A percentile compares a stretch with the other conserved stretches of the same genome.
These are phyloP conservation scores for Oryza coarctata DNA, from an alignment of 176 grass and related monocot species.

Conservation along the genomic window DNA sequence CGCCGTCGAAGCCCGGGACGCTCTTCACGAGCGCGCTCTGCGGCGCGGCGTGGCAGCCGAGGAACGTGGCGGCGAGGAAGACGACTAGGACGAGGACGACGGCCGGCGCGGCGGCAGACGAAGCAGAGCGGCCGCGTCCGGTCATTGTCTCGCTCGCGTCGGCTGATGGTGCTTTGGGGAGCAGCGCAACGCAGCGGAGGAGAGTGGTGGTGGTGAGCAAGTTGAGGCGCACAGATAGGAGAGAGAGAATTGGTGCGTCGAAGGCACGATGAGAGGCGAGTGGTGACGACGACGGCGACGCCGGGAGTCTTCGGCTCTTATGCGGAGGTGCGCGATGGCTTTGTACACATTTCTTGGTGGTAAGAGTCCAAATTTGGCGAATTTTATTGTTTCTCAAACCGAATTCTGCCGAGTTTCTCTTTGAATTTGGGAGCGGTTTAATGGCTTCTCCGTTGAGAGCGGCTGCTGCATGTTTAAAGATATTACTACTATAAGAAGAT, in stretches of 20 bases:
- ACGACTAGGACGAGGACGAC: neutral
- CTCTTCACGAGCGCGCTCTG: slow-evolving; percentile 22
- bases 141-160: neutral
- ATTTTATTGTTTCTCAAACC: neutral
- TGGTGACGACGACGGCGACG: too few species aligned
- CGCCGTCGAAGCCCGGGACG: slow-evolving; percentile 38
- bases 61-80: neutral
- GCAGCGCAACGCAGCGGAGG: neutral
- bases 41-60: slow-evolving; percentile 9
- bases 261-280: neutral
- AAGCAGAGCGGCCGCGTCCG: neutral
- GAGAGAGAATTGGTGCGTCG: neutral
- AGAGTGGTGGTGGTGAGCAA: neutral
- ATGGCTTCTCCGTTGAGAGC: too few species aligned
- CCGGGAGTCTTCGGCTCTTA: too few species aligned
- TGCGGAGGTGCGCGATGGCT: too few species aligned
- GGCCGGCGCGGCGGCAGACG: neutral
- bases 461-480: too few species aligned
- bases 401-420: neutral
- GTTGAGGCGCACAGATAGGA: neutral
- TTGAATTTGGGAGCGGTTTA: neutral
- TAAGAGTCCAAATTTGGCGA: neutral
- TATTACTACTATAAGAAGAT: too few species aligned
- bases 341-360: neutral
- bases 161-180: neutral